Evolutionary conservation across 345 rosid genomes (phyloP), one percentile per base, ranked within the genome.

Genomic region (Capsella bursapastoris): DNA sequence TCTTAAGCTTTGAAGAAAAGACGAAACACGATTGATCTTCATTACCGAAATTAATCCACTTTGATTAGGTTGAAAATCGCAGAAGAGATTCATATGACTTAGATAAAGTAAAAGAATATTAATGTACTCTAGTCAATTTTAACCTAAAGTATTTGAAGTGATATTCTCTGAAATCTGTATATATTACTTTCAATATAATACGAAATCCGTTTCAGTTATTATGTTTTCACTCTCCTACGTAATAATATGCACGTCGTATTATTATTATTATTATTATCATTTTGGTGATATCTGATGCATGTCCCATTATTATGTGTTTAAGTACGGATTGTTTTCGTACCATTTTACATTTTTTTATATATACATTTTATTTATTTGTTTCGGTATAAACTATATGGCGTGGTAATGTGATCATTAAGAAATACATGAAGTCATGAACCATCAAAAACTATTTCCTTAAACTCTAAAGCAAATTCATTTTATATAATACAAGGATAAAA

Each of bases 21-120:
- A 50, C 3, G 7, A n/a, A 15, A 16, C 52, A 45, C 10, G 53
- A 12, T 27, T 48, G 37, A 10, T 32, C 34, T 14, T 11, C 14
- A 27, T 14, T 50, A 49, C 13, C 12, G 12, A 71, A 60, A 60
- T 3, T 61, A 62, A 29, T 29, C 53, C 28, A 43, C 22, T 72
- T 63, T 11, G 31, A 4, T 52, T 62, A 29, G 38, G 63, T 31
- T 70, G 29, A 22, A 31, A 28, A 57, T 16, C 22, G 40, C 14
- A 15, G 3, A 40, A 31, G 61, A 14, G 22, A 31, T 56, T 56
- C 40, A 4, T 12, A 43, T 5, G 48, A 48, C 28, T 35, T 49
- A 70, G 3, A 56, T 31, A 43, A 40, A 14, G 38, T 56, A 3
- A 14, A 15, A 57, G 5, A 34, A 34, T 4, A 9, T 8, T 8